Conservation (phyloP, 2,329 filamentous ascomycete species). For the Paracorniculantispora psalliotae region DNA sequence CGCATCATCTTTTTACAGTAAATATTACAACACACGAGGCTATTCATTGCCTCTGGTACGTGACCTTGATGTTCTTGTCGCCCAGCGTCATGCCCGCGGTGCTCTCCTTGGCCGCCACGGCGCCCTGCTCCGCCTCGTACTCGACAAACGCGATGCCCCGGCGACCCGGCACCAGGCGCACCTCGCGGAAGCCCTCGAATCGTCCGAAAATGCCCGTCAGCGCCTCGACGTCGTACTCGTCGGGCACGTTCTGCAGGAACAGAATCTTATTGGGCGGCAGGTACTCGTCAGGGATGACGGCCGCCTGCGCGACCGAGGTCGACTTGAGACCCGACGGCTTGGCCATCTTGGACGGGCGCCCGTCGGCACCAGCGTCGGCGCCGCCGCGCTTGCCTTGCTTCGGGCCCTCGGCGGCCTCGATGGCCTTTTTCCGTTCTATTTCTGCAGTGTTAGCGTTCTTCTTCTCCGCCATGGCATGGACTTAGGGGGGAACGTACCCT, state of each 20-base stretch:
- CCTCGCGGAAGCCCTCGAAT: constrained; percentile 92
- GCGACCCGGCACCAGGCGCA: constrained; percentile 79
- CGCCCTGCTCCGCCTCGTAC: constrained; percentile 84
- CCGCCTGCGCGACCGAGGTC: constrained; percentile 59
- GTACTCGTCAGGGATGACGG: constrained; percentile 93
- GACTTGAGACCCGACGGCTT: constrained; percentile 63
- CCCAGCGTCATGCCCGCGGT: constrained; percentile 79
- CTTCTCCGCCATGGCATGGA: background rate
- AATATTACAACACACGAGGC: background rate
- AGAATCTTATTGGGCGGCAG: constrained; percentile 95
- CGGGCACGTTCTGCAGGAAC: constrained; percentile 87
- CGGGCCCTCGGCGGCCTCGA: constrained; percentile 72
- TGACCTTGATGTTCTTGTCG: constrained; percentile 82
- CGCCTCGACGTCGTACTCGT: constrained; percentile 75
- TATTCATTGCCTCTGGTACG: constrained; percentile 80
- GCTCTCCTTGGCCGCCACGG: constrained; percentile 90
- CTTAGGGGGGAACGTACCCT: constrained; percentile 54
- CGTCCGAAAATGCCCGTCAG: constrained; percentile 77
- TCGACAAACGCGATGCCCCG: constrained; percentile 93
- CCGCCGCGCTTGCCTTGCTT: constrained; percentile 64
- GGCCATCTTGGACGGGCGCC: constrained; percentile 63
- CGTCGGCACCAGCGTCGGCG: constrained; percentile 40
- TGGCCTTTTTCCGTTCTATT: constrained; percentile 70
- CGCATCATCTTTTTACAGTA: constrained; percentile 6
- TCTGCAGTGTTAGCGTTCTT: background rate